phyloP scores from a whole-genome alignment of 768 basidiomycete genomes.

The Panellus pusillus region DNA sequence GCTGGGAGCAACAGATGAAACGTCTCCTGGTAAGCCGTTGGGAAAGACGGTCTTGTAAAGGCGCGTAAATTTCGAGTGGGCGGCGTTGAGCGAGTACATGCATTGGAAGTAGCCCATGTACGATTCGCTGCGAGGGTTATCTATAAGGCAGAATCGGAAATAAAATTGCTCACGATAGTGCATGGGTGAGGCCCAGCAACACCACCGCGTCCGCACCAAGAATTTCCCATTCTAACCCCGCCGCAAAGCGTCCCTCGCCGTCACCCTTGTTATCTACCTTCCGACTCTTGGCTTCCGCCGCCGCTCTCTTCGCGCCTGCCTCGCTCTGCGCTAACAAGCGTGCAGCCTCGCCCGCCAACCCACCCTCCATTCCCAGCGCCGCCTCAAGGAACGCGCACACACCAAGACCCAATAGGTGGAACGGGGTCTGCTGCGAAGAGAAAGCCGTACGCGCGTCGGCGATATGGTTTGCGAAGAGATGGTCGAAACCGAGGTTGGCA shows the following conservation, averaged over 20 bases:
- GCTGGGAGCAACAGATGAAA: constrained; percentile 20
- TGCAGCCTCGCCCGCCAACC: constrained; percentile 63
- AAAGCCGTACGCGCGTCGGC: constrained; percentile 53
- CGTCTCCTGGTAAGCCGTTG: constrained; percentile 45
- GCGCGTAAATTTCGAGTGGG: constrained; percentile 77
- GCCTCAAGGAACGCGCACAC: constrained; percentile 76
- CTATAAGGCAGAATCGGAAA: constrained; percentile 3
- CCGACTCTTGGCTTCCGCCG: constrained; percentile 15
- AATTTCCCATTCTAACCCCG: constrained; percentile 77
- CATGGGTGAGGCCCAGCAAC: constrained; percentile 68
- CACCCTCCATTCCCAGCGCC: constrained; percentile 77
- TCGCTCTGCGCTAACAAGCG: constrained; percentile 57
- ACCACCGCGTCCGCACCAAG: constrained; percentile 72
- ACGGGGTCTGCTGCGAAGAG: constrained; percentile 54
- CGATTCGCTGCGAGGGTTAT: constrained; percentile 52
- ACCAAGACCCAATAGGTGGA: constrained; percentile 72
- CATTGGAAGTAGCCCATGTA: constrained; percentile 81
- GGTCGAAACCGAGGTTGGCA: constrained; percentile 59
- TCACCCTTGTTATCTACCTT: constrained; percentile 17
- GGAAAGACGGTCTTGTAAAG: constrained; percentile 71
- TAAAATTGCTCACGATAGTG: constrained; percentile 52
- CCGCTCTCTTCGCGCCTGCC: constrained; percentile 57
- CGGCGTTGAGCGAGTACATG: constrained; percentile 56
- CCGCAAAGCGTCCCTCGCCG: constrained; percentile 43
- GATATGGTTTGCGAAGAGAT: constrained; percentile 69